Conservation (phyloP, 805 yeast species). For the Phaffomyces thermotolerans region DNA sequence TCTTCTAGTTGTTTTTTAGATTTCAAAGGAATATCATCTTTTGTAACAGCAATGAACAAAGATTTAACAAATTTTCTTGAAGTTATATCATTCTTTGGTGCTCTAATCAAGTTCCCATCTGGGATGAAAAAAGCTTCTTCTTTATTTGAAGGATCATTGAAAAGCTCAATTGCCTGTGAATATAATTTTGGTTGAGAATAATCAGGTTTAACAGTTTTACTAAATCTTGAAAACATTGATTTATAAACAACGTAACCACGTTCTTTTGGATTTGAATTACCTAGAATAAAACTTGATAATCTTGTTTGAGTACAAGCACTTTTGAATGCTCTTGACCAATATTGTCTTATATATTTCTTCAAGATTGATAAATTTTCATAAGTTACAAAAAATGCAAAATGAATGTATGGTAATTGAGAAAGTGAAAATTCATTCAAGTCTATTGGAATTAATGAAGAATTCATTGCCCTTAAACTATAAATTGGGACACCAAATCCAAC, state of each 20-base stretch:
- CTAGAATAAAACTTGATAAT: slow-evolving; percentile 74
- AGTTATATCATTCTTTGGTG: slow-evolving; percentile 76
- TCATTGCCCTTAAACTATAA: slow-evolving; percentile 12
- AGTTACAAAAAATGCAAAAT: slow-evolving; percentile 1
- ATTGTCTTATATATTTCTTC: slow-evolving; percentile 35
- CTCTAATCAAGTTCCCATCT: slow-evolving; percentile 77
- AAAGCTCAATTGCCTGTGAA: slow-evolving; percentile 36
- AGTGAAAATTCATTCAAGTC: background rate
- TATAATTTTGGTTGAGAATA: slow-evolving; percentile 49
- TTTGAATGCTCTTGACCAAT: slow-evolving; percentile 59
- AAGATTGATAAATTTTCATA: slow-evolving; percentile 5
- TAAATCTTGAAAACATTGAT: slow-evolving; percentile 35
- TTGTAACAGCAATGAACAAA: slow-evolving; percentile 77
- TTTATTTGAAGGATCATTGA: slow-evolving; percentile 28
- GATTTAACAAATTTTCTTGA: slow-evolving; percentile 56
- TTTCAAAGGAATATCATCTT: slow-evolving; percentile 56
- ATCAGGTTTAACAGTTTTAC: slow-evolving; percentile 40
- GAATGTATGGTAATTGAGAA: background rate
- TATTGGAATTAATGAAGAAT: slow-evolving; percentile 18
- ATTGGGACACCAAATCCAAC: slow-evolving; percentile 58
- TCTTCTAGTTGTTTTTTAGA: slow-evolving; percentile 25
- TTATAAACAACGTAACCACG: slow-evolving; percentile 63
- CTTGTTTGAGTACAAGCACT: slow-evolving; percentile 51
- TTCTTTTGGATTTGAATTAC: slow-evolving; percentile 54
- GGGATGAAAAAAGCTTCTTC: slow-evolving; percentile 60